Evolutionary conservation across 1,284 basidiomycete species (phyloP).

Genomic region (Tilletia horrida): DNA sequence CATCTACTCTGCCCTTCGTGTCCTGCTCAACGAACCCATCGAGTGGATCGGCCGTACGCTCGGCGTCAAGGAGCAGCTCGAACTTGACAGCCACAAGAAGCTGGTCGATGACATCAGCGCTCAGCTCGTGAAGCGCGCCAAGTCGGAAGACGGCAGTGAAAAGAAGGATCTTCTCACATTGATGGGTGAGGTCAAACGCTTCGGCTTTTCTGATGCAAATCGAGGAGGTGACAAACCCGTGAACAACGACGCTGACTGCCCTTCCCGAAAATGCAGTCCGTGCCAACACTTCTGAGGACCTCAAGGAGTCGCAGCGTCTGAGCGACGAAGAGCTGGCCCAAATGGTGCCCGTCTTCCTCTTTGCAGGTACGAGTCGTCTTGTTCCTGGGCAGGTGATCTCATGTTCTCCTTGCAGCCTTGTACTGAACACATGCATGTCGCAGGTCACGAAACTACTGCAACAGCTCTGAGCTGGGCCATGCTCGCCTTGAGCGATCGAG

Average conservation of each 20-base stretch:
- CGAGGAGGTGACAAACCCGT: no score
- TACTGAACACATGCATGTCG: no score
- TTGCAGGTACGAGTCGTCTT: slow-evolving; percentile 57
- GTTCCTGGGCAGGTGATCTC: slow-evolving; percentile 58
- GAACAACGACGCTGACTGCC: slow-evolving; percentile 18
- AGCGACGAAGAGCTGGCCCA: slow-evolving; percentile 71
- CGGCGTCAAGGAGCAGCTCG: slow-evolving; percentile 17
- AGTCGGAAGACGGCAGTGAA: slow-evolving; percentile 69
- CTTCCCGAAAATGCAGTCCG: slow-evolving; percentile 8
- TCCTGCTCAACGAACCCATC: neutral
- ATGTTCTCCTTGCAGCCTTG: slow-evolving; percentile 66
- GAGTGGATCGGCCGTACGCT: neutral
- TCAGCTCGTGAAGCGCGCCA: slow-evolving; percentile 76
- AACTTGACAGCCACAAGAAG: slow-evolving; percentile 58
- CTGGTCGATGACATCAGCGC: slow-evolving; percentile 71
- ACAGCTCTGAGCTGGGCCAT: slow-evolving; percentile 10
- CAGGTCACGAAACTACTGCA: slow-evolving; percentile 8
- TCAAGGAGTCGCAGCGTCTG: slow-evolving; percentile 76
- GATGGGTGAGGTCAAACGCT: slow-evolving; percentile 62
- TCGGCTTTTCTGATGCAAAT: no score
- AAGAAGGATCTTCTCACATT: slow-evolving; percentile 77
- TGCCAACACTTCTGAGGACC: slow-evolving; percentile 73
- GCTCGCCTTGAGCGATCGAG: neutral
- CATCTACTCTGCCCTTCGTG: slow-evolving; percentile 14
- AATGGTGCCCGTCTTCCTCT: neutral